These are phyloP conservation scores for Laguncularia racemosa DNA, from an alignment of 345 rosid species.

Conservation along the genomic window DNA sequence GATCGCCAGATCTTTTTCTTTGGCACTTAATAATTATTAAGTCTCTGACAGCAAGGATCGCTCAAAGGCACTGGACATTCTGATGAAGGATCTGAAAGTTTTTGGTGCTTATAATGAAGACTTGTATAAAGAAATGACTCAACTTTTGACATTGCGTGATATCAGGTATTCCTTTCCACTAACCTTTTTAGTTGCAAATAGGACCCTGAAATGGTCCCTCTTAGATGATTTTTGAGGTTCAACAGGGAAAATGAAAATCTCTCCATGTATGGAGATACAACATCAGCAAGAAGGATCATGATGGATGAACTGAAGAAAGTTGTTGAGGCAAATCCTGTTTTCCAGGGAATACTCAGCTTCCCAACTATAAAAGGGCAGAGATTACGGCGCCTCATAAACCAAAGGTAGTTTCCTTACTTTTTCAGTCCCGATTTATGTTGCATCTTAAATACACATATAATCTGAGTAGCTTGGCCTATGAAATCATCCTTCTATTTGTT, in stretches of 20 bases:
- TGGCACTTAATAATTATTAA: not conserved
- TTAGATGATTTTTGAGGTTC: constrained; percentile 3
- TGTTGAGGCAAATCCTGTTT: constrained; percentile 37
- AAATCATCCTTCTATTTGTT: not conserved
- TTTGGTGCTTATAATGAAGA: constrained; percentile 15
- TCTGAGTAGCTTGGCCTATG: not conserved
- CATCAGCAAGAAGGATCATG: constrained; percentile 24
- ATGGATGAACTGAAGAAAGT: constrained; percentile 28
- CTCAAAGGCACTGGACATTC: constrained; percentile 29
- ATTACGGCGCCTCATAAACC: constrained; percentile 34
- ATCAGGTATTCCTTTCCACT: constrained; percentile 16
- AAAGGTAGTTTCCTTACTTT: constrained; percentile 24
- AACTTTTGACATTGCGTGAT: constrained; percentile 24
- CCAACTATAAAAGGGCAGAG: constrained; percentile 26
- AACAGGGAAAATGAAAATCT: constrained; percentile 38
- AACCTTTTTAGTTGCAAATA: not conserved
- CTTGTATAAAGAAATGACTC: constrained; percentile 29
- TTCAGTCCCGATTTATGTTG: not conserved
- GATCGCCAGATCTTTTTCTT: not conserved
- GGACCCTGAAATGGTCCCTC: not conserved
- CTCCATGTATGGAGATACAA: constrained; percentile 27
- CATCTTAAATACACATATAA: not conserved
- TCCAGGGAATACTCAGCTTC: constrained; percentile 29
- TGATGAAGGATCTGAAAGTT: constrained; percentile 28
- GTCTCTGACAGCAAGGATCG: constrained; percentile 20